Base-by-base conservation (phyloP, 192 early-diverging fungal genomes). In the Coemansia sp. region DNA sequence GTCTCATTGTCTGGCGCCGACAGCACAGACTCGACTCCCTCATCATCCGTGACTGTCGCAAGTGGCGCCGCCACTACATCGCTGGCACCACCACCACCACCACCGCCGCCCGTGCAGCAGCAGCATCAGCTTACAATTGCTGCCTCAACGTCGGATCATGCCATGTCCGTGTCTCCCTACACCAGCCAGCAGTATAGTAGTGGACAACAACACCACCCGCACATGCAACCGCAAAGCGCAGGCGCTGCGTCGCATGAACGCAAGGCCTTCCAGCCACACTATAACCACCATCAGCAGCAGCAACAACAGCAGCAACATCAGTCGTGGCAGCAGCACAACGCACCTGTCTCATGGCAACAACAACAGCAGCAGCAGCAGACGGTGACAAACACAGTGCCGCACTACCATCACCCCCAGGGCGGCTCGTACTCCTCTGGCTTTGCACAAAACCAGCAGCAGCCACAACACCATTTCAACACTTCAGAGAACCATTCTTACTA, bases 351-450 rank as follows among this genome's bases (percentile, higher is more conserved):
- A 28, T 55, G 56, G 52, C 57, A 58, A 40, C 57, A 36, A 40
- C 57, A 36, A 4, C 62, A 29, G 47, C 65, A 72, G 29, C 57
- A 64, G 25, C 64, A 65, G 48, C 67, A 62, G n/a, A 38, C 25
- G 31, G 55, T 52, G 19, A 6, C 60, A 41, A 29, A 27, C 20
- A 9, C 22, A 6, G n/a, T n/a, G n/a, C n/a, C 41, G 1, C 52
- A 30, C n/a, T 54, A 30, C 29, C 52, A 30, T 7, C 33, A 30
- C 29, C 29, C 52, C 2, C 29, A 28, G 10, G 14, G 13, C 29
- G 17, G 52, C 52, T 19, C 29, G 6, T 54, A 54, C 19, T n/a
- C 52, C 52, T 13, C 14, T 6, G 9, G 19, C 10, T 54, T 31
- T n/a, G 19, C 52, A 30, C 52, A 54, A 11, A 8, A 8, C 28